Conservation (phyloP, 2,329 filamentous ascomycete genomes). For the Penicillium sumatraense region DNA sequence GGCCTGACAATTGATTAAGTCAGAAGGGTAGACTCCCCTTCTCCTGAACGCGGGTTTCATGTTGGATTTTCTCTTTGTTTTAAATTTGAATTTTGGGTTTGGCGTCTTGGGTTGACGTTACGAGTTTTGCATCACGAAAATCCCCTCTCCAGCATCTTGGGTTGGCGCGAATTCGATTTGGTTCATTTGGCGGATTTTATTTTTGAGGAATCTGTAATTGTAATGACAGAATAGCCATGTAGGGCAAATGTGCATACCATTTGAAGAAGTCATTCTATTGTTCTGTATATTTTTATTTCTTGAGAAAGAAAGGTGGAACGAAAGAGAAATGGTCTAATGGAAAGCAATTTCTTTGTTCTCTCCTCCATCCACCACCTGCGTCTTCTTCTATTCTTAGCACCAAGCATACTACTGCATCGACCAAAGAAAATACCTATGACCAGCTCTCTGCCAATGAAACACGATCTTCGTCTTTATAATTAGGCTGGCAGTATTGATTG, state of each 20-base stretch:
- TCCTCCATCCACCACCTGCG: neutral
- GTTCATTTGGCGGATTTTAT: slow-evolving; percentile 11
- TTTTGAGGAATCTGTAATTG: slow-evolving; percentile 21
- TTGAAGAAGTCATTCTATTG: neutral
- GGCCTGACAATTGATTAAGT: slow-evolving; percentile 30
- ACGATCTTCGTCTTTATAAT: neutral
- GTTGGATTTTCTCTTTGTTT: neutral
- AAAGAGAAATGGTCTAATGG: neutral
- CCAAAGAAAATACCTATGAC: neutral
- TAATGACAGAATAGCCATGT: slow-evolving; percentile 21
- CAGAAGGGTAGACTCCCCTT: neutral
- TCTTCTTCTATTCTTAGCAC: slow-evolving; percentile 6
- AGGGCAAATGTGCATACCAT: slow-evolving; percentile 21
- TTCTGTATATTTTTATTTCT: neutral
- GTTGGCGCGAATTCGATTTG: slow-evolving; percentile 12
- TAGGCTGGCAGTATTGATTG: slow-evolving; percentile 16
- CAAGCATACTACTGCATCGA: too few species aligned
- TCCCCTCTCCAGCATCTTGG: slow-evolving; percentile 29
- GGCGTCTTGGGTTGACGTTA: slow-evolving; percentile 8
- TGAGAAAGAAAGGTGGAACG: too few species aligned
- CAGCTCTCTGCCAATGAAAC: neutral
- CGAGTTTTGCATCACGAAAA: slow-evolving; percentile 26
- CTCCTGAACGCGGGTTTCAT: neutral
- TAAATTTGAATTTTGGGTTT: slow-evolving; percentile 1
- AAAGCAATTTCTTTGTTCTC: neutral